A percentile compares a stretch with the other conserved stretches of the same genome.
Evolutionary conservation across 345 rosid genomes (phyloP).

Genomic region (Bruguiera parviflora): DNA sequence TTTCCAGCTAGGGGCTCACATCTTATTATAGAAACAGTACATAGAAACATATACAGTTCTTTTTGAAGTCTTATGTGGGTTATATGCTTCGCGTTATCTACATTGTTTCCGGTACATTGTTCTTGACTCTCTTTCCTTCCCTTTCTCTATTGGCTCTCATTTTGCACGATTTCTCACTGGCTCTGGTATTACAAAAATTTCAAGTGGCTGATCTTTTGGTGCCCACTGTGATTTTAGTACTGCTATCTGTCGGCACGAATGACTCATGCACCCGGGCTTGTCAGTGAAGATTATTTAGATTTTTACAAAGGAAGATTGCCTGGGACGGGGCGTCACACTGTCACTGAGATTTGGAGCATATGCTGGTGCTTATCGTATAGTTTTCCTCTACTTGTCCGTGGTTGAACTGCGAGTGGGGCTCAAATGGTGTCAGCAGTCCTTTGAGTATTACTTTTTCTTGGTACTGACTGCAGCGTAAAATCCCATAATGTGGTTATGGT

Average conservation of each 20-base stretch:
- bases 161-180: neutral
- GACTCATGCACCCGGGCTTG: neutral
- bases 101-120: neutral
- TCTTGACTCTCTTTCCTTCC: too few species aligned
- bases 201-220: neutral
- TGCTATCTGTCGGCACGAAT: neutral
- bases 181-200: neutral
- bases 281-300: neutral
- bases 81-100: neutral
- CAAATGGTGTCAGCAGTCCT: neutral
- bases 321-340: neutral
- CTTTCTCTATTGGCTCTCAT: neutral
- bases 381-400: constrained; percentile 3
- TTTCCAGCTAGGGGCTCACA: too few species aligned
- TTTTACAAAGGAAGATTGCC: neutral
- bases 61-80: too few species aligned
- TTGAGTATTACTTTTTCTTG: neutral
- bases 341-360: neutral
- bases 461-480: neutral
- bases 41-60: too few species aligned
- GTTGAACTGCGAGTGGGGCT: neutral
- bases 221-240: neutral
- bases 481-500: neutral
- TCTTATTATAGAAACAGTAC: too few species aligned
- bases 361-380: neutral